Conservation (phyloP, 257 asterid species). For the Ocimum tenuiflorum region DNA sequence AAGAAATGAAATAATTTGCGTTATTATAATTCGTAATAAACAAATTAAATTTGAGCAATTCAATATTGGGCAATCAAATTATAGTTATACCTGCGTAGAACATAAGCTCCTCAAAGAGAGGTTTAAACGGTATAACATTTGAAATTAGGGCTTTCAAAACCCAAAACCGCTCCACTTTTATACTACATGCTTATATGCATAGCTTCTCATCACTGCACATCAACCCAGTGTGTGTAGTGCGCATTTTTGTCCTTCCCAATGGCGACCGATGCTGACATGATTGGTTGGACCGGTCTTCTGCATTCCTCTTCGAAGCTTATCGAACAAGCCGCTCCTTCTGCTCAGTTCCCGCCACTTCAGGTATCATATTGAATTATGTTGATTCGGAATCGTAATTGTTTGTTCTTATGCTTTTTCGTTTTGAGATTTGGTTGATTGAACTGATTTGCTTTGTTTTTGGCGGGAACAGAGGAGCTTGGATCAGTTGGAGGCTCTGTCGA, state of each 20-base stretch:
- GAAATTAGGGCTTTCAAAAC: constrained; percentile 45
- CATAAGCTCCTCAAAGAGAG: no score
- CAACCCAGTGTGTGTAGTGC: constrained; percentile 8
- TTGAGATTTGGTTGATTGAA: constrained; percentile 8
- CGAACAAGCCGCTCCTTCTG: constrained; percentile 97
- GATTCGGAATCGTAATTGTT: not conserved
- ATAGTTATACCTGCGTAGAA: no score
- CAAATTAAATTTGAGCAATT: no score
- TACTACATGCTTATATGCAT: not conserved
- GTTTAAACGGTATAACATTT: no score
- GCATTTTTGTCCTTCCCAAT: not conserved
- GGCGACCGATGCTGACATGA: constrained; percentile 77
- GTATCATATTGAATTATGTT: constrained; percentile 25
- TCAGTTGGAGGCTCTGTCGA: constrained; percentile 89
- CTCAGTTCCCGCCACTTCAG: constrained; percentile 98
- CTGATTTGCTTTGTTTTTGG: not conserved
- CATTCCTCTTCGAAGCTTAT: constrained; percentile 96
- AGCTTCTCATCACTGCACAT: not conserved
- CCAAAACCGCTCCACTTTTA: constrained; percentile 28
- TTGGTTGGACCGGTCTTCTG: constrained; percentile 89
- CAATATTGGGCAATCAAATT: no score
- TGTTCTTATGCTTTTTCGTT: not conserved
- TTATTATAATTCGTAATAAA: no score
- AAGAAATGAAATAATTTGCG: no score
- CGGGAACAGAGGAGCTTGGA: constrained; percentile 82